Percentiles rank a stretch among this genome's conserved stretches.
Conservation (phyloP, 1,284 basidiomycete genomes). For the Stereum hirsutum region DNA sequence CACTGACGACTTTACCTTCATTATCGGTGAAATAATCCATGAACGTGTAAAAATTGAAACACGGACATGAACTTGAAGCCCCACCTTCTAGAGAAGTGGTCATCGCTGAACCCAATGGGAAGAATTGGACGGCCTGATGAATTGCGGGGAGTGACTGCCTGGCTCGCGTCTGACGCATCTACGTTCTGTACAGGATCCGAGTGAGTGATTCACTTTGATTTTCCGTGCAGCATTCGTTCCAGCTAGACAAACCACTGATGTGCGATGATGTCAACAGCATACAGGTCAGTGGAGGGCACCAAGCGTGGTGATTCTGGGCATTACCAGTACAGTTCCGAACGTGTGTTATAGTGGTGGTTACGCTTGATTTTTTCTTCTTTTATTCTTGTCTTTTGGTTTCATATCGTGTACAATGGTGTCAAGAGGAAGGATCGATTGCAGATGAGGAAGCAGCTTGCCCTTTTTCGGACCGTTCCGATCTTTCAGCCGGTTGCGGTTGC, state of each 20-base stretch:
- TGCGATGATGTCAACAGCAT: constrained; percentile 32
- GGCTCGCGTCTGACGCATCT: constrained; percentile 75
- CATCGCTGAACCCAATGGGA: constrained; percentile 66
- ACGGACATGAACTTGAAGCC: constrained; percentile 56
- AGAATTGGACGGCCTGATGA: constrained; percentile 74
- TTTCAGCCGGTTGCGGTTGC: too few relatives aligned
- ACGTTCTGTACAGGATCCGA: constrained; percentile 71
- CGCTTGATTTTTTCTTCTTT: too few relatives aligned
- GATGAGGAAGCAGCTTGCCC: too few relatives aligned
- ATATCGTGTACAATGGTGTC: too few relatives aligned
- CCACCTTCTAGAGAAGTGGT: constrained; percentile 63
- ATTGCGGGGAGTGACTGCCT: constrained; percentile 66
- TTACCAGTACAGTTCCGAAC: too few relatives aligned
- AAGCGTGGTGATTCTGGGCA: constrained; percentile 56
- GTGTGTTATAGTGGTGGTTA: too few relatives aligned
- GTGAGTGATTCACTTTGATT: constrained; percentile 31
- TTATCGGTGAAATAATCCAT: too few relatives aligned
- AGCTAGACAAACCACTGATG: neutral
- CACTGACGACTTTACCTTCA: too few relatives aligned
- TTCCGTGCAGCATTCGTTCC: neutral
- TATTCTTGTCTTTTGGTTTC: too few relatives aligned
- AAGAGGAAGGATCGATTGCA: too few relatives aligned
- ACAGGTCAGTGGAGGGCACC: constrained; percentile 62
- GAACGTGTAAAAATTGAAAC: neutral
- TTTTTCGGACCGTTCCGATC: too few relatives aligned